These are phyloP conservation scores for Gentiana macrophylla DNA, from an alignment of 257 asterid genomes.

Conservation along the genomic window DNA sequence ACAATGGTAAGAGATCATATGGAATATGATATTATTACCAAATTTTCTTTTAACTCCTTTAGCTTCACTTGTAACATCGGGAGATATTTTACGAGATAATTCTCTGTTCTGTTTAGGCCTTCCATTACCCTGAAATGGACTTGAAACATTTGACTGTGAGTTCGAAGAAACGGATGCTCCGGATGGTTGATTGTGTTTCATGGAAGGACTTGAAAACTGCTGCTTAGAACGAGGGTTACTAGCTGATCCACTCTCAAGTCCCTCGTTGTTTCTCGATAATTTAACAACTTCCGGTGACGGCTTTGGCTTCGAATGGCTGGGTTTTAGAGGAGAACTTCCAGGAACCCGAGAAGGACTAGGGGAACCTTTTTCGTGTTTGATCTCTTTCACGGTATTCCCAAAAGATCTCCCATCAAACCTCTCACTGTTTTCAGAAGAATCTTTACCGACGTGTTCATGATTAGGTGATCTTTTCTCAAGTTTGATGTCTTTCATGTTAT, in stretches of 20 bases:
- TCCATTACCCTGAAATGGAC: constrained; percentile 4
- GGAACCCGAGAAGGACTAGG: constrained; percentile 14
- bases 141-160: constrained; percentile 12
- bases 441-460: constrained; percentile 16
- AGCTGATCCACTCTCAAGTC: constrained; percentile 11
- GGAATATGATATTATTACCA: constrained; percentile 17
- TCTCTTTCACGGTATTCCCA: constrained; percentile 7
- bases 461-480: constrained; percentile 18
- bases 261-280: constrained; percentile 10
- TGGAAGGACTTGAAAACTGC: constrained; percentile 20
- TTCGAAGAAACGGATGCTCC: constrained; percentile 16
- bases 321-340: constrained; percentile 10
- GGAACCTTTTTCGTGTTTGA: constrained; percentile 19
- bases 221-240: constrained; percentile 22
- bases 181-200: constrained; percentile 20
- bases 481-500: constrained; percentile 6
- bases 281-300: constrained; percentile 9
- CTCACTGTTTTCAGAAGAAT: constrained; percentile 8
- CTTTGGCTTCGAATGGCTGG: constrained; percentile 13
- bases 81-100: constrained; percentile 15
- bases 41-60: constrained; percentile 27
- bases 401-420: constrained; percentile 7
- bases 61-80: constrained; percentile 18
- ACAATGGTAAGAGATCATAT: background rate
- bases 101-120: constrained; percentile 13